Percentiles rank a stretch among this genome's conserved stretches.
These are phyloP conservation scores for Mallotus repandus DNA, from an alignment of 441 rosid genomes.

Conservation along the genomic window DNA sequence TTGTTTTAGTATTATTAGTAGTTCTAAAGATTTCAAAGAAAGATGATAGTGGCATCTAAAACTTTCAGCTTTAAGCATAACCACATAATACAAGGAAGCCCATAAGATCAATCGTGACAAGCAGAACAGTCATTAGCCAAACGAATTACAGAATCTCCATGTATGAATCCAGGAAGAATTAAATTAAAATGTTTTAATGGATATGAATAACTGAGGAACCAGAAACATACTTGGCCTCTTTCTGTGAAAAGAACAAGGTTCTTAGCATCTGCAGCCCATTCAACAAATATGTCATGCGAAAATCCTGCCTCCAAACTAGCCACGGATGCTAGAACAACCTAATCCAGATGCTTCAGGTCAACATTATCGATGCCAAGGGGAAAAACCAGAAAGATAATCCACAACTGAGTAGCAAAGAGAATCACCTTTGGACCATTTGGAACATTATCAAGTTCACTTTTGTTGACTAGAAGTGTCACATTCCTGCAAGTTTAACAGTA, in stretches of 20 bases:
- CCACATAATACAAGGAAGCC: neutral
- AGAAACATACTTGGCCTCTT: conserved; percentile 77
- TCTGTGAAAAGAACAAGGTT: conserved; percentile 92
- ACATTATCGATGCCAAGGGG: conserved; percentile 14
- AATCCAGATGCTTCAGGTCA: conserved; percentile 30
- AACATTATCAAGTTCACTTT: conserved; percentile 79
- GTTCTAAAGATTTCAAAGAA: conserved; percentile 1
- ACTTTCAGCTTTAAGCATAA: conserved; percentile 8
- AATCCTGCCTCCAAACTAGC: conserved; percentile 97
- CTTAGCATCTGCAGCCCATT: conserved; percentile 86
- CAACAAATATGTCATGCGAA: conserved; percentile 91
- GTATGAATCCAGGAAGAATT: neutral
- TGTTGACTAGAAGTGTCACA: conserved; percentile 76
- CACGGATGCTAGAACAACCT: conserved; percentile 97
- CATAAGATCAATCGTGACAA: neutral
- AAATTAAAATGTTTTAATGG: conserved; percentile 10
- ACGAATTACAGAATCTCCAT: neutral
- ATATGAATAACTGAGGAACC: conserved; percentile 7
- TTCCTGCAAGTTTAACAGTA: conserved; percentile 53
- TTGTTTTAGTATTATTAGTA: neutral
- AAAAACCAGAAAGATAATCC: conserved; percentile 10
- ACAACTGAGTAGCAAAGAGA: conserved; percentile 17
- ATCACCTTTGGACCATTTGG: conserved; percentile 90
- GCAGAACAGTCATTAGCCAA: neutral
- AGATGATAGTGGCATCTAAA: conserved; percentile 1